Base-by-base conservation (phyloP, 2,329 filamentous ascomycete genomes). In the Parafenestella ontariensis region DNA sequence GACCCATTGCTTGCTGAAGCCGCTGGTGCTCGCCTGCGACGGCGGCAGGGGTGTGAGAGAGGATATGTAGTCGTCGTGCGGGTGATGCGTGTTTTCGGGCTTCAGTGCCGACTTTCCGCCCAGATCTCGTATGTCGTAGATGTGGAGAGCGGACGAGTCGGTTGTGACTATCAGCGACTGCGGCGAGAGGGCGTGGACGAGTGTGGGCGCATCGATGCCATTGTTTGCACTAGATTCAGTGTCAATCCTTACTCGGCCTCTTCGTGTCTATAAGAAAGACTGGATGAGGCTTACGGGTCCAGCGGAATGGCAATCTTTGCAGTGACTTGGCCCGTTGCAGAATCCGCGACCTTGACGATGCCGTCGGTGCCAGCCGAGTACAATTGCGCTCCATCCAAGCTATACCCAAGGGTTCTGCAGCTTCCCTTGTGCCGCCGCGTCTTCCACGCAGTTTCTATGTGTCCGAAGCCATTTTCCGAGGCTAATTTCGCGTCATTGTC, bases 351-450 rank as follows among this genome's bases (percentile, higher is more conserved):
- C 69, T 89, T 89, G 49, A 88, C 81, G 39, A 88, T 76, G 42
- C 85, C 86, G 72, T 89, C 86, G 9, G 85, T 86, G 37, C 86
- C 86, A 3, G 84, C 81, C 18, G 81, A 83, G 63, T 82, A 87
- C 78, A 83, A 77, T 81, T 88, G 82, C 61, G 85, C 80, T 15
- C 94, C 95, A 73, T 97, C 93, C 52, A 86, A 77, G 61, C 87
- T 89, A 77, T 93, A 98, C 4, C 84, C 87, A 50, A 98, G 79
- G 56, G 87, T 88, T 48, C 95, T 85, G 73, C 94, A 98, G 82
- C 92, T 97, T 11, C 92, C 94, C 81, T 96, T 96, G 79, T 99
- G 95, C 57, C 95, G 85, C 64, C 88, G 84, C 5, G 95, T 98
- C 66, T 86, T 85, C 95, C 95, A 99, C 55, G 88, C 80, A 0